Evolutionary conservation across 139 green algal species (phyloP), one percentile per base, ranked within the genome.

Genomic region (Monoraphidium neglectum): DNA sequence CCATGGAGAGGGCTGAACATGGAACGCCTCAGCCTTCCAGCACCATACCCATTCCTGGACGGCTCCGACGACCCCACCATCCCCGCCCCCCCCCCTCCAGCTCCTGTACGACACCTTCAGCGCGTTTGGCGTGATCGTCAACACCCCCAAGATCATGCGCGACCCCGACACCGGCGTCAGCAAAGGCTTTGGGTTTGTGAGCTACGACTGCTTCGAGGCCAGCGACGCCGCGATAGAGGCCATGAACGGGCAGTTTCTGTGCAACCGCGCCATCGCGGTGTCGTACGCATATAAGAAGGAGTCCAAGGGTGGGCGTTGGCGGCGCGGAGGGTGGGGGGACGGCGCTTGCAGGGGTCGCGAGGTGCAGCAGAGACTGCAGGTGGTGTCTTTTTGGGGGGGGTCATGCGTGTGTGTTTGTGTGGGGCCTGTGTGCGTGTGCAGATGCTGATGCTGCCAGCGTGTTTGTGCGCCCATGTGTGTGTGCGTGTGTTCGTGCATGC

Each of bases 21-120:
- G n/a, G n/a, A 51, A 51, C 43, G 12, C 43, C 43, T 51, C 43
- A 8, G 8, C 8, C 43, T 12, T 12, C 43, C 43, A 51, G 12
- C 8, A 51, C 43, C 43, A 51, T 12, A 8, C 43, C 43, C 43
- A 8, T 21, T 21, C 43, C 43, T 12, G 8, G 43, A 8, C 43
- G 8, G 12, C 8, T 21, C 43, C 8, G 8, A 12, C 43, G 43
- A 8, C 43, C 43, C 43, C 8, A 51, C 8, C 43, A 51, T 12
- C 43, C 8, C 43, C 43, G 8, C 8, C n/a, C 43, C 43, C 43
- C 8, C 43, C 43, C 30, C 26, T 68, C 79, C 87, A 96, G 91
- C 86, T 98, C 30, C 82, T 99, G 62, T 98, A 99, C 83, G 96
- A 99, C 87, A 99, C 96, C 0, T 99, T 99, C 89, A 93, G 84